phyloP scores from a whole-genome alignment of 352 stramenopile species.

The Globisporangium camurandrum region DNA sequence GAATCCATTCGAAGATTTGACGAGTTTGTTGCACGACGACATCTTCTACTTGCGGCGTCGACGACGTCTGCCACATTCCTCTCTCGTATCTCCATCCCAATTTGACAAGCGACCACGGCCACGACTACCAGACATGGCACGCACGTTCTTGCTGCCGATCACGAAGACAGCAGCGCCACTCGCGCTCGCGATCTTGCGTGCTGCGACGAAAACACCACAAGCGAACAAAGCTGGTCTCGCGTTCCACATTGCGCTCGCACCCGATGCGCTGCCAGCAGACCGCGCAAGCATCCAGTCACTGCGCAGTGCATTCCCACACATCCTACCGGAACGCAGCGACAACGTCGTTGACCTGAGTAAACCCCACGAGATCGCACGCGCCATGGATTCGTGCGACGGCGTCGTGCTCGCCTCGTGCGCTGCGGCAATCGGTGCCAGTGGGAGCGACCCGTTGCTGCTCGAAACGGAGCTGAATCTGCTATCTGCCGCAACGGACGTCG shows the following conservation, averaged over 20 bases:
- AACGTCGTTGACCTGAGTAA: conserved; percentile 36
- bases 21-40: too few relatives aligned
- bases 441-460: conserved; percentile 1
- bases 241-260: conserved; percentile 17
- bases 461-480: conserved; percentile 16
- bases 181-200: conserved; percentile 8
- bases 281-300: conserved; percentile 18
- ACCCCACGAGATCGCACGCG: conserved; percentile 28
- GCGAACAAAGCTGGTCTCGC: conserved; percentile 6
- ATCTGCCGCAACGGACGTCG: conserved; percentile 7
- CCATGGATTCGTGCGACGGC: conserved; percentile 34
- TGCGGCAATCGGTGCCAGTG: conserved; percentile 6
- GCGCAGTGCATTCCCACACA: conserved; percentile 14
- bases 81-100: too few relatives aligned
- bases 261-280: conserved; percentile 5
- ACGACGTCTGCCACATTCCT: too few relatives aligned
- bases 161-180: conserved; percentile 20
- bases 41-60: too few relatives aligned
- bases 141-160: conserved; percentile 28
- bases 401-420: conserved; percentile 27
- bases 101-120: background rate
- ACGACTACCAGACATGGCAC: background rate
- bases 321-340: conserved; percentile 23
- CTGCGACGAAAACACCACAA: background rate
- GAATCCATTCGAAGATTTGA: too few relatives aligned